Percentiles rank a stretch among this genome's conserved stretches.
Conservation (phyloP, 1,139 yeast species). For the Nakaseomyces kungkrabaensis region DNA sequence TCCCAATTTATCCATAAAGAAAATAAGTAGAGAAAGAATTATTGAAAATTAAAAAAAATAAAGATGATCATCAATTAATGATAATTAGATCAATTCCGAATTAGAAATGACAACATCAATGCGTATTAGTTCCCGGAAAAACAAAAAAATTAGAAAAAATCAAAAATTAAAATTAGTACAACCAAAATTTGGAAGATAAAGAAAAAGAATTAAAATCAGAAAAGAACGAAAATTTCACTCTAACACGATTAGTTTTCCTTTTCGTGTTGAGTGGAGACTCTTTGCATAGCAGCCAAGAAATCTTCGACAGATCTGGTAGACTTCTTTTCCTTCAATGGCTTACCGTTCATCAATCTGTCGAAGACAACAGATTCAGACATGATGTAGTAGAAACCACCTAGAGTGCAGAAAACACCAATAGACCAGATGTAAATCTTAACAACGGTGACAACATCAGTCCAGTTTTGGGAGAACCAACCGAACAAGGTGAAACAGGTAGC, state of each 20-base stretch:
- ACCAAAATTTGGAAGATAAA: neutral
- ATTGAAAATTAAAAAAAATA: neutral
- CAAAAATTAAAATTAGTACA: constrained; percentile 3
- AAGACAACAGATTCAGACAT: constrained; percentile 81
- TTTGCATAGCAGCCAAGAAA: constrained; percentile 93
- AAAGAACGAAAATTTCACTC: neutral
- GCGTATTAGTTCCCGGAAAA: constrained; percentile 4
- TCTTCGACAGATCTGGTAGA: constrained; percentile 85
- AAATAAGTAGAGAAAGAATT: neutral
- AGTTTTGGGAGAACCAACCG: constrained; percentile 98
- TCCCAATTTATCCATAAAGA: neutral
- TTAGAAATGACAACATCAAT: constrained; percentile 3
- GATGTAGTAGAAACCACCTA: constrained; percentile 94
- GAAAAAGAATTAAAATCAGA: neutral
- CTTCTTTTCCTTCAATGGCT: constrained; percentile 52
- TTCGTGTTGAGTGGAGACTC: constrained; percentile 98
- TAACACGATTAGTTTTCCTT: constrained; percentile 32
- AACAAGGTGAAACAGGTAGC: constrained; percentile 86
- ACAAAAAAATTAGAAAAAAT: neutral
- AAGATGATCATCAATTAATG: neutral
- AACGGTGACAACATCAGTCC: constrained; percentile 93
- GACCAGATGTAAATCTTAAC: constrained; percentile 93
- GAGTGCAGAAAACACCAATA: constrained; percentile 88
- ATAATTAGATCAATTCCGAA: neutral
- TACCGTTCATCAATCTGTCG: constrained; percentile 92